phyloP scores from a whole-genome alignment of 2,329 filamentous ascomycete species.

The Penicillium sp. region DNA sequence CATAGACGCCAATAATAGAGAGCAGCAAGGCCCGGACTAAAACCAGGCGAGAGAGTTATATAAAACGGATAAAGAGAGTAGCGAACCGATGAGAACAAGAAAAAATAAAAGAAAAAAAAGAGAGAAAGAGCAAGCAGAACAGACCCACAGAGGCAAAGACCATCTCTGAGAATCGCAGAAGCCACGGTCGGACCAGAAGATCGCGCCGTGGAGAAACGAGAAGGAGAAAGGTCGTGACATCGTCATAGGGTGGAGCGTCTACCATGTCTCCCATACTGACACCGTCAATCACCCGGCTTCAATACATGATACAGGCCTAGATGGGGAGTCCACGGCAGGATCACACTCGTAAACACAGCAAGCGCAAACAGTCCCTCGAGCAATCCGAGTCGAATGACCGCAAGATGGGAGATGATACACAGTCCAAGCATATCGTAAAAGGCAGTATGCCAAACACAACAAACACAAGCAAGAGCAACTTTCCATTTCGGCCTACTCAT shows the following conservation, averaged over 20 bases:
- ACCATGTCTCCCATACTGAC: background rate
- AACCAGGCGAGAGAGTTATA: background rate
- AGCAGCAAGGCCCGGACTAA: background rate
- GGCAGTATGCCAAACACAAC: conserved; percentile 3
- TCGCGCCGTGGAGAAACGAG: conserved; percentile 19
- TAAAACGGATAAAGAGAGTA: background rate
- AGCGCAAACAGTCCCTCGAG: conserved; percentile 2
- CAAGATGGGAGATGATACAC: conserved; percentile 15
- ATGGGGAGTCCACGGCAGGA: background rate
- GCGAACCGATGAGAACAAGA: background rate
- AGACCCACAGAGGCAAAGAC: conserved; percentile 14
- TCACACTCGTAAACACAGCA: conserved; percentile 6
- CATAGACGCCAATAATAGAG: background rate
- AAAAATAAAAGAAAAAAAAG: background rate
- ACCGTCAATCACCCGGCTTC: background rate
- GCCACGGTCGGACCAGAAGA: conserved; percentile 21
- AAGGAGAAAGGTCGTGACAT: conserved; percentile 36
- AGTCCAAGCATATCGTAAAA: conserved; percentile 1
- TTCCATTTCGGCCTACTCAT: conserved; percentile 28
- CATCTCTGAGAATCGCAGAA: conserved; percentile 27
- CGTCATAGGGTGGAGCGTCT: conserved; percentile 24
- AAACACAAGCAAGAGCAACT: conserved; percentile 9
- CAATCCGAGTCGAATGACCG: conserved; percentile 3
- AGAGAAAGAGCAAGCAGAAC: background rate
- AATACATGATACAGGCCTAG: background rate